Conservation (phyloP, 2,329 filamentous ascomycete genomes). For the Polychaeton citri region DNA sequence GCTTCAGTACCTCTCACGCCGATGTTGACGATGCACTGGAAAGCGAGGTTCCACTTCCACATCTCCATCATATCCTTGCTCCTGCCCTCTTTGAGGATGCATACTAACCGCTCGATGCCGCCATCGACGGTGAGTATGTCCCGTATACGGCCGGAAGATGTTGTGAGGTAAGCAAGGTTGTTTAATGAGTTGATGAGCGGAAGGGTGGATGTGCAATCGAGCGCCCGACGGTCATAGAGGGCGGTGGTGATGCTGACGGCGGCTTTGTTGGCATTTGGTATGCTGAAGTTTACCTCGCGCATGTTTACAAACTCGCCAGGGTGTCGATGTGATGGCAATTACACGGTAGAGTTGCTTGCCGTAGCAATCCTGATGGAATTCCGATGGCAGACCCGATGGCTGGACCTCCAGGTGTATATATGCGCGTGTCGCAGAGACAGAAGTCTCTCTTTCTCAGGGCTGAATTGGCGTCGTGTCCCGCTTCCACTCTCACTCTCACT, state of each 20-base stretch:
- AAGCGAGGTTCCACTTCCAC: conserved; percentile 99
- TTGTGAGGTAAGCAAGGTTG: conserved; percentile 95
- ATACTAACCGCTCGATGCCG: conserved; percentile 89
- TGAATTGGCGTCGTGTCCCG: too few species aligned
- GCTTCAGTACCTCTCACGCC: conserved; percentile 89
- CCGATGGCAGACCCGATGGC: too few species aligned
- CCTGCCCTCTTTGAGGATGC: conserved; percentile 92
- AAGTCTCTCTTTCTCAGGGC: too few species aligned
- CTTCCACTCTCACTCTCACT: too few species aligned
- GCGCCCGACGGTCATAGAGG: conserved; percentile 89
- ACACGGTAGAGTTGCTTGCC: too few species aligned
- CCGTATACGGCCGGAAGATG: conserved; percentile 89
- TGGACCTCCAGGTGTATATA: too few species aligned
- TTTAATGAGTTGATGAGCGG: conserved; percentile 98
- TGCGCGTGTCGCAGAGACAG: too few species aligned
- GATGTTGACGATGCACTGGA: conserved; percentile 98
- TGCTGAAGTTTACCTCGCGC: conserved; percentile 99
- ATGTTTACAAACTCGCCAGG: too few species aligned
- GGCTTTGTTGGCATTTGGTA: conserved; percentile 98
- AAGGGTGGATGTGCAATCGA: conserved; percentile 95
- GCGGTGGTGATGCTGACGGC: conserved; percentile 97
- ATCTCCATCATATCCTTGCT: conserved; percentile 99
- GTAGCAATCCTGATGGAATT: too few species aligned
- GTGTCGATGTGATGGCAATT: too few species aligned
- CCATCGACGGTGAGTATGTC: conserved; percentile 98